Evolutionary conservation across 805 yeast genomes (phyloP).

Genomic region (Huiozyma sinensis): DNA sequence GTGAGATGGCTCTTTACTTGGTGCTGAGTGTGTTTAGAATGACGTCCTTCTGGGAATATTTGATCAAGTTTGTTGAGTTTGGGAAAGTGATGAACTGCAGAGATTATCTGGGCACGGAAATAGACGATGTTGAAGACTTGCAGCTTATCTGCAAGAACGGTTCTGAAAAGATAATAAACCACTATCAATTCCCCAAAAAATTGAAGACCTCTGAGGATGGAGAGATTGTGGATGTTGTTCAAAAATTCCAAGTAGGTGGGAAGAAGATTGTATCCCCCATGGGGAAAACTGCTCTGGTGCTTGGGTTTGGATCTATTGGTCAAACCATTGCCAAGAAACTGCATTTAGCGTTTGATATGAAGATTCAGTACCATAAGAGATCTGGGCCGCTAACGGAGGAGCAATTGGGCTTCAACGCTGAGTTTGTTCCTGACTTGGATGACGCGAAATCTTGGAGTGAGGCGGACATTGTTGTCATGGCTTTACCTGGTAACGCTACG

Average conservation of each 20-base stretch:
- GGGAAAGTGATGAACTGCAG: conserved; percentile 40
- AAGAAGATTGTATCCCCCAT: conserved; percentile 40
- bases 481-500: conserved; percentile 53
- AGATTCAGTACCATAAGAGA: conserved; percentile 52
- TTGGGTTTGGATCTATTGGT: conserved; percentile 75
- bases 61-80: conserved; percentile 30
- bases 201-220: background rate
- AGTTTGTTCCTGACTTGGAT: conserved; percentile 37
- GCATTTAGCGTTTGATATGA: conserved; percentile 46
- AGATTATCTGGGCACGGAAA: conserved; percentile 21
- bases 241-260: conserved; percentile 37
- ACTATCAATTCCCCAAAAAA: conserved; percentile 12
- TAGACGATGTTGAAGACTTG: conserved; percentile 11
- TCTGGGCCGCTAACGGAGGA: conserved; percentile 30
- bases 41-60: conserved; percentile 37
- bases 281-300: conserved; percentile 48
- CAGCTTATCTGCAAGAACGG: conserved; percentile 1
- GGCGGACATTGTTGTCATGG: conserved; percentile 50
- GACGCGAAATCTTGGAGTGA: conserved; percentile 28
- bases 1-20: conserved; percentile 56
- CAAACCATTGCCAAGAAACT: conserved; percentile 49
- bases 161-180: background rate
- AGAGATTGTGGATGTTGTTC: conserved; percentile 25
- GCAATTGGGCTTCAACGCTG: conserved; percentile 35
- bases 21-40: conserved; percentile 51